Conservation (phyloP, 2,329 filamentous ascomycete species). For the Neofusicoccum cordaticola region DNA sequence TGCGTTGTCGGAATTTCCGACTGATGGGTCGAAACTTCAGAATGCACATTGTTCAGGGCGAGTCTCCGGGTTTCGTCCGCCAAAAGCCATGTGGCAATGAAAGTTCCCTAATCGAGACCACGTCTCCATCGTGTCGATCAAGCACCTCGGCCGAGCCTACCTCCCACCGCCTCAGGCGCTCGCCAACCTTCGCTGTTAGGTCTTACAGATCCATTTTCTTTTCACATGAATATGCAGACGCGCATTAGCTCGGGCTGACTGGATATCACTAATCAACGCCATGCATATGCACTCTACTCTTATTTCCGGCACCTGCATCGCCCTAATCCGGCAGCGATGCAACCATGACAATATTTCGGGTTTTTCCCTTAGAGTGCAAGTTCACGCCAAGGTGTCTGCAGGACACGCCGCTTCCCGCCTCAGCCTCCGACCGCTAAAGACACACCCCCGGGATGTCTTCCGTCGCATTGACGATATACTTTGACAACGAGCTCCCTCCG, state of each 20-base stretch:
- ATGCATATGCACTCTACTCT: not conserved
- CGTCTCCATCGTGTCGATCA: not conserved
- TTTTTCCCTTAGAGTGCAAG: not conserved
- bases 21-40: too few species aligned
- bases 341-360: not conserved
- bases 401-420: too few species aligned
- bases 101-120: not conserved
- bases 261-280: not conserved
- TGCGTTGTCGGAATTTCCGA: too few species aligned
- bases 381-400: not conserved
- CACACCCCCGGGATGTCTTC: conserved; percentile 30
- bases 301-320: not conserved
- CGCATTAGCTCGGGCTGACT: not conserved
- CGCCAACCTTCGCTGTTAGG: not conserved
- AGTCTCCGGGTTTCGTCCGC: not conserved
- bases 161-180: not conserved
- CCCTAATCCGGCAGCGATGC: not conserved
- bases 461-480: conserved; percentile 36
- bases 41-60: not conserved
- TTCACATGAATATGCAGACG: not conserved
- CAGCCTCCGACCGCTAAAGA: conserved; percentile 20
- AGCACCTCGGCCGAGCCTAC: not conserved
- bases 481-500: conserved; percentile 43
- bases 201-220: not conserved
- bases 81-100: not conserved